phyloP scores from a whole-genome alignment of 257 asterid species.

The Solanum corneliomulleri region DNA sequence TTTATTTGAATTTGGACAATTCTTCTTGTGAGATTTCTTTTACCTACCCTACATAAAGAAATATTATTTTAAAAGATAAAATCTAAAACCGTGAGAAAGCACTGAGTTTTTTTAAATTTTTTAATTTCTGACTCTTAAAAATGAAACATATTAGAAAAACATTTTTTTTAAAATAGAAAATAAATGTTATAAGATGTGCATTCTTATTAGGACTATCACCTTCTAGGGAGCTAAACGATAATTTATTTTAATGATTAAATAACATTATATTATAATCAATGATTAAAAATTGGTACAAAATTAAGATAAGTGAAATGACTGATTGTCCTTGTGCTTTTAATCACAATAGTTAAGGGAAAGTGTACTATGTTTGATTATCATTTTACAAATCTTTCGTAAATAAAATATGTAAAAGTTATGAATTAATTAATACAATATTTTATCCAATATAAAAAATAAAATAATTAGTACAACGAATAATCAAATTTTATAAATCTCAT shows the following conservation, averaged over 20 bases:
- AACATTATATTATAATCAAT: background rate
- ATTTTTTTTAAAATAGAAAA: background rate
- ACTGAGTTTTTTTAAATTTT: background rate
- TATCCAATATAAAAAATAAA: background rate
- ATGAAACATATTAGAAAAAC: background rate
- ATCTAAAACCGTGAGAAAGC: background rate
- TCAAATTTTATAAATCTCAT: background rate
- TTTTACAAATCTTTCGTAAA: background rate
- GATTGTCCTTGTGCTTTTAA: background rate
- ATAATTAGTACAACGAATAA: background rate
- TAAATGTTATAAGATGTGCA: slow-evolving; percentile 2
- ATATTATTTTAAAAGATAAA: background rate
- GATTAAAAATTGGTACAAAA: background rate
- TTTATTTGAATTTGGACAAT: too few species aligned
- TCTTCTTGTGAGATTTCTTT: rapidly evolving
- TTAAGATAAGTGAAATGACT: background rate
- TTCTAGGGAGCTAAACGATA: background rate
- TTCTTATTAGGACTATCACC: slow-evolving; percentile 12
- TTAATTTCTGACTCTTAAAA: background rate
- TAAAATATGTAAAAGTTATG: background rate
- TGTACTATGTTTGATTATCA: background rate
- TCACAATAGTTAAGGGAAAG: background rate
- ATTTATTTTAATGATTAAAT: background rate
- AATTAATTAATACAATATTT: background rate
- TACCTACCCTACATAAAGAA: background rate